Evolutionary conservation across 768 basidiomycete species (phyloP).

Genomic region (Lactarius hatsudake): DNA sequence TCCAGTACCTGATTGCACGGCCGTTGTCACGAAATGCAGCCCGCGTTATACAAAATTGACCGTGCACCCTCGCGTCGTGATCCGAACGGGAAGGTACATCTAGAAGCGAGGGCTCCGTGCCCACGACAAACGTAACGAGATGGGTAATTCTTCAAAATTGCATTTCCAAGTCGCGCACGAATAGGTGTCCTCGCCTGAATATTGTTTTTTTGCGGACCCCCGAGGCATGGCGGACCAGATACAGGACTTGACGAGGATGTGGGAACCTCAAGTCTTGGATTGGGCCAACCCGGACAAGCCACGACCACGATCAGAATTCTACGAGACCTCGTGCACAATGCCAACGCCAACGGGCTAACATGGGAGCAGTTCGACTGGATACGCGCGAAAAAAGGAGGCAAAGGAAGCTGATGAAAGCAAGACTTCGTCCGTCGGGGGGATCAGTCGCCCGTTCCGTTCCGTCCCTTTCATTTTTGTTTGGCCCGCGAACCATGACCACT

Average conservation of each 20-base stretch:
- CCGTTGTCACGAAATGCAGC: slow-evolving; percentile 6
- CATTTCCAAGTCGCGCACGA: slow-evolving; percentile 12
- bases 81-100: slow-evolving; percentile 16
- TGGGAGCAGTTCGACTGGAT: slow-evolving; percentile 28
- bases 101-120: slow-evolving; percentile 7
- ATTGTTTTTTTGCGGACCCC: slow-evolving; percentile 5
- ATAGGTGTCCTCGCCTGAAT: slow-evolving; percentile 11
- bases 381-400: slow-evolving; percentile 25
- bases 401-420: slow-evolving; percentile 29
- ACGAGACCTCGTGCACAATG: slow-evolving; percentile 28
- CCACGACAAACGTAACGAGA: slow-evolving; percentile 6
- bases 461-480: slow-evolving; percentile 27
- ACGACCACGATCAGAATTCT: slow-evolving; percentile 29
- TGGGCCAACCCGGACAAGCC: slow-evolving; percentile 26
- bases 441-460: slow-evolving; percentile 27
- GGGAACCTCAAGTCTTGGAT: slow-evolving; percentile 23
- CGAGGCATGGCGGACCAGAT: slow-evolving; percentile 14
- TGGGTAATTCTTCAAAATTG: slow-evolving; percentile 13
- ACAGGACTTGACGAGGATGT: slow-evolving; percentile 18
- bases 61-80: slow-evolving; percentile 13
- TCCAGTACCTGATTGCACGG: slow-evolving; percentile 3
- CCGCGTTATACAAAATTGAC: slow-evolving; percentile 15
- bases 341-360: slow-evolving; percentile 29
- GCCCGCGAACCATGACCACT: slow-evolving; percentile 23
- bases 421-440: slow-evolving; percentile 26